Evolutionary conservation across 768 basidiomycete species (phyloP).

Genomic region (Suillus brevipes): DNA sequence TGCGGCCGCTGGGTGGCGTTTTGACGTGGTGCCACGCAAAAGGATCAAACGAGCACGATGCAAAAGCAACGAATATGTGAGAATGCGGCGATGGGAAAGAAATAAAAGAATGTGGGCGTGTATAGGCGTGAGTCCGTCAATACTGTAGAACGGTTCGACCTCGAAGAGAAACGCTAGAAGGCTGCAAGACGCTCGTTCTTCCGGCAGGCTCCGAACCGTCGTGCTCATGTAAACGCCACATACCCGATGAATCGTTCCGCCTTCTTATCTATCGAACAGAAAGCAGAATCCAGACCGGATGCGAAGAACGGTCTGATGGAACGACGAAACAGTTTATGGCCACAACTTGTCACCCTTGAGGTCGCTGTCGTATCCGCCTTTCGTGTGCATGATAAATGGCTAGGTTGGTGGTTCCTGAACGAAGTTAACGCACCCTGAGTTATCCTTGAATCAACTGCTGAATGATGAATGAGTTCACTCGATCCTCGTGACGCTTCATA

Average conservation of each 20-base stretch:
- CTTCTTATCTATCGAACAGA: neutral
- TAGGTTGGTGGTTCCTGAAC: neutral
- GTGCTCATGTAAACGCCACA: slow-evolving; percentile 1
- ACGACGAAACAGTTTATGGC: neutral
- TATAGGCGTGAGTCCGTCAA: neutral
- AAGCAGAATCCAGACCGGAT: neutral
- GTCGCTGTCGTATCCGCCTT: neutral
- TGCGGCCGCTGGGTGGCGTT: neutral
- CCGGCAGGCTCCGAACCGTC: neutral
- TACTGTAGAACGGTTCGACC: neutral
- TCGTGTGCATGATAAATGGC: neutral
- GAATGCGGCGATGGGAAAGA: neutral
- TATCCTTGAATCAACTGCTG: neutral
- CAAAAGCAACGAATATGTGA: neutral
- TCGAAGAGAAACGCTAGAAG: neutral
- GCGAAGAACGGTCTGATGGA: neutral
- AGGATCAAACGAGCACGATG: neutral
- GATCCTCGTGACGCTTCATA: neutral
- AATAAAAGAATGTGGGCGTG: neutral
- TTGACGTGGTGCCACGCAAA: neutral
- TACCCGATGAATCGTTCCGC: neutral
- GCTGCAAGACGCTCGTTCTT: neutral
- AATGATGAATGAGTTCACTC: neutral
- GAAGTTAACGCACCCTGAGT: neutral
- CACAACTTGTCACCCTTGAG: neutral